Evolutionary conservation across 768 basidiomycete species (phyloP).

Genomic region (Pleurotus salmoneostramineus): DNA sequence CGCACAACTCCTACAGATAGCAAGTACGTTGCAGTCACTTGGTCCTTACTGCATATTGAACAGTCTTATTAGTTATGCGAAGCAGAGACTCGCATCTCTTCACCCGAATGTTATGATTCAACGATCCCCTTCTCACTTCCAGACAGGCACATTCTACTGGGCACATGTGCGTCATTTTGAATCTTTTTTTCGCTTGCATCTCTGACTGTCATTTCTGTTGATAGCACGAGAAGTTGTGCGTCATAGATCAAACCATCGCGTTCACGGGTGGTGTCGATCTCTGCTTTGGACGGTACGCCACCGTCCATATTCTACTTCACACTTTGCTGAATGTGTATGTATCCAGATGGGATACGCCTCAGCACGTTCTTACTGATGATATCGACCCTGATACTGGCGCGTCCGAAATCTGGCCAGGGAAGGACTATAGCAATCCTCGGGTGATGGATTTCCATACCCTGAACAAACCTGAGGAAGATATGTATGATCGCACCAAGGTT

Average conservation of each 20-base stretch:
- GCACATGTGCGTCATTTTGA: slow-evolving; percentile 92
- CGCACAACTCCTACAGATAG: slow-evolving; percentile 93
- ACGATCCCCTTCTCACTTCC: slow-evolving; percentile 95
- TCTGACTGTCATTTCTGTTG: not conserved
- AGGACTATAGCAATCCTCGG: slow-evolving; percentile 93
- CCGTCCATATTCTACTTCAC: slow-evolving; percentile 2
- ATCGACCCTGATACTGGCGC: slow-evolving; percentile 54
- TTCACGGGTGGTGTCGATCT: slow-evolving; percentile 98
- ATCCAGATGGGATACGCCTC: slow-evolving; percentile 90
- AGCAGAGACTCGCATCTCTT: slow-evolving; percentile 70
- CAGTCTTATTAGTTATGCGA: slow-evolving; percentile 62
- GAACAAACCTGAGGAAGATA: slow-evolving; percentile 88
- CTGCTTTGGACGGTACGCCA: slow-evolving; percentile 76
- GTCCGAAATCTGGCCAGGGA: slow-evolving; percentile 91
- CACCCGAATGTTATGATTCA: slow-evolving; percentile 96
- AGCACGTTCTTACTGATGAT: slow-evolving; percentile 88
- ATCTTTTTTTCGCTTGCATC: not conserved
- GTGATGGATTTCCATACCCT: slow-evolving; percentile 82
- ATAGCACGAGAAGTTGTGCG: slow-evolving; percentile 96
- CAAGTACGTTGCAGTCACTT: slow-evolving; percentile 48
- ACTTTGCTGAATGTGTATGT: not conserved
- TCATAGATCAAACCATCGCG: slow-evolving; percentile 94
- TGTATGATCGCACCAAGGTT: slow-evolving; percentile 87
- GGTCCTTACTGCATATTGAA: not conserved
- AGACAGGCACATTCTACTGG: slow-evolving; percentile 98